phyloP scores from a whole-genome alignment of 768 basidiomycete genomes.

The Lentinula aciculospora region DNA sequence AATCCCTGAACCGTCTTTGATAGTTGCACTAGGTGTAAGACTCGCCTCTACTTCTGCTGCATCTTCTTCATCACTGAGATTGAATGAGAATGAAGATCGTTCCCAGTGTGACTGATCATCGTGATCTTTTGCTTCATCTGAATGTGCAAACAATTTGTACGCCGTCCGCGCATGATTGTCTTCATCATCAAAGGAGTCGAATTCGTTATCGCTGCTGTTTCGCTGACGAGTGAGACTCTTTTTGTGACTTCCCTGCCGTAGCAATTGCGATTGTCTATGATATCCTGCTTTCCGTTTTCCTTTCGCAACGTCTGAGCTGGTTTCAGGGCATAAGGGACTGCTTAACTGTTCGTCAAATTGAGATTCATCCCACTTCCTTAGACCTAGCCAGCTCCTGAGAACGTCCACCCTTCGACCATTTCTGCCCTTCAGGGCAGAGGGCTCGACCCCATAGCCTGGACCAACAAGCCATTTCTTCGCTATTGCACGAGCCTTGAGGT shows the following conservation, averaged over 20 bases:
- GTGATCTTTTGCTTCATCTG: neutral
- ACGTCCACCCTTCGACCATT: neutral
- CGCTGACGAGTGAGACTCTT: constrained; percentile 14
- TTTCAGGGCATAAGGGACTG: neutral
- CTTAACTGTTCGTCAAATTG: neutral
- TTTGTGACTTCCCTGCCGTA: neutral
- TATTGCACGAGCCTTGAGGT: constrained; percentile 1
- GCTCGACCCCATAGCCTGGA: neutral
- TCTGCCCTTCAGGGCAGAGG: neutral
- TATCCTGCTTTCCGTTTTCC: neutral
- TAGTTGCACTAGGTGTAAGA: neutral
- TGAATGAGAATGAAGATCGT: neutral
- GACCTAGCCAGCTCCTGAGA: neutral
- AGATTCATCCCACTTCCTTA: neutral
- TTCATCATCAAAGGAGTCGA: constrained; percentile 28
- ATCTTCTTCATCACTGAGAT: neutral
- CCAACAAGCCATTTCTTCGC: neutral
- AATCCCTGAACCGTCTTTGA: neutral
- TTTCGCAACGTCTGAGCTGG: neutral
- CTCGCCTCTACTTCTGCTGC: neutral
- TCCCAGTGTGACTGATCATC: constrained; percentile 6
- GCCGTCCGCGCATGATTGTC: constrained; percentile 51
- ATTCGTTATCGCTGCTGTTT: constrained; percentile 38
- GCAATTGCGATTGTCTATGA: neutral
- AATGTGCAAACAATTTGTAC: constrained; percentile 44